Percentiles rank a stretch among this genome's conserved stretches.
phyloP scores from a whole-genome alignment of 768 basidiomycete genomes.

The Terana coerulea region DNA sequence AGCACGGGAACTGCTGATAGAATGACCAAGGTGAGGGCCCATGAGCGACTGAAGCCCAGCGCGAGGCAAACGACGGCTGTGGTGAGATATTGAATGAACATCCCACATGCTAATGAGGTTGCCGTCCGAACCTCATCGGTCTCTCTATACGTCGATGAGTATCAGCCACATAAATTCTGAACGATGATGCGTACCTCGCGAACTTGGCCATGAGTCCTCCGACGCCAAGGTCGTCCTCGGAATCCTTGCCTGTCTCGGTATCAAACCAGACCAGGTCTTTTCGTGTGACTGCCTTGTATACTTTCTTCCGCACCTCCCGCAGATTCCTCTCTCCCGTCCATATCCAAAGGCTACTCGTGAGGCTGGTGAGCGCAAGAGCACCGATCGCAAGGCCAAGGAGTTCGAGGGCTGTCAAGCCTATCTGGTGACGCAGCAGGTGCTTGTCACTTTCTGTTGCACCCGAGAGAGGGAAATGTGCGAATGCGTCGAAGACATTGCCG shows the following conservation, averaged over 20 bases:
- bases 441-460: slow-evolving; percentile 42
- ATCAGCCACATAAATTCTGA: not conserved
- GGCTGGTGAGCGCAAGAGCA: slow-evolving; percentile 66
- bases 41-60: slow-evolving; percentile 80
- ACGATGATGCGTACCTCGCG: slow-evolving; percentile 67
- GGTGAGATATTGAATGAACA: slow-evolving; percentile 74
- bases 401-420: slow-evolving; percentile 61
- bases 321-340: slow-evolving; percentile 82
- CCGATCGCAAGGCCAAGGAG: slow-evolving; percentile 64
- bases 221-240: slow-evolving; percentile 69
- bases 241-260: slow-evolving; percentile 64
- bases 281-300: slow-evolving; percentile 62
- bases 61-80: slow-evolving; percentile 76
- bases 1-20: slow-evolving; percentile 86
- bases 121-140: slow-evolving; percentile 92
- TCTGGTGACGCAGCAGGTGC: slow-evolving; percentile 47
- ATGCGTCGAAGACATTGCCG: slow-evolving; percentile 72
- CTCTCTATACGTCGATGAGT: slow-evolving; percentile 51
- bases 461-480: slow-evolving; percentile 52
- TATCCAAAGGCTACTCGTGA: slow-evolving; percentile 82
- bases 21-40: slow-evolving; percentile 85
- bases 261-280: slow-evolving; percentile 94
- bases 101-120: slow-evolving; percentile 74
- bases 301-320: slow-evolving; percentile 56
- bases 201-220: slow-evolving; percentile 95